A percentile compares a stretch with the other conserved stretches of the same genome.
Conservation (phyloP, 2,329 filamentous ascomycete genomes). For the Cladosporium sp. region DNA sequence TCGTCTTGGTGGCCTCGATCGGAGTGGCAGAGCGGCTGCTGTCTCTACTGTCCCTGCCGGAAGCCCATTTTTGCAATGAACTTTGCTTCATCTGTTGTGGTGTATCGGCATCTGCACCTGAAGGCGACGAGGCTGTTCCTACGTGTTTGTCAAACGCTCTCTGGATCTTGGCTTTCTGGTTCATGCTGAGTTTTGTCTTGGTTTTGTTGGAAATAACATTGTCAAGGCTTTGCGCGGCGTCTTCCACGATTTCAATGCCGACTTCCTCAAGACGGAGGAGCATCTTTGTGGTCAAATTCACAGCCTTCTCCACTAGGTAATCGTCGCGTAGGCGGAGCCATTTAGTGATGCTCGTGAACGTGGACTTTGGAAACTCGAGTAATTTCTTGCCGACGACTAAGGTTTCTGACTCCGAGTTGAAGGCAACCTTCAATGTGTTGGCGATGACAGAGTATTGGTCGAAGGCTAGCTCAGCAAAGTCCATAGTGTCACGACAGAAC, state of each 20-base stretch:
- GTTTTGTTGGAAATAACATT: conserved; percentile 58
- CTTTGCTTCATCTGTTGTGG: conserved; percentile 35
- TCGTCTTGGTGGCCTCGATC: conserved; percentile 17
- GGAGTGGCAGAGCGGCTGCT: conserved; percentile 22
- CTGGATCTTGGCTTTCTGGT: conserved; percentile 79
- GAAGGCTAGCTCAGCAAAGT: conserved; percentile 82
- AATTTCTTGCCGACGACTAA: conserved; percentile 49
- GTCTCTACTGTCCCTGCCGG: conserved; percentile 19
- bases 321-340: conserved; percentile 89
- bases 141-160: conserved; percentile 54
- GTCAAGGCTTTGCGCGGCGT: conserved; percentile 58
- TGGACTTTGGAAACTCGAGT: conserved; percentile 59
- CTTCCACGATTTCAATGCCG: conserved; percentile 63
- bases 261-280: conserved; percentile 76
- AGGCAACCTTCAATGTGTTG: conserved; percentile 56
- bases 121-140: conserved; percentile 28
- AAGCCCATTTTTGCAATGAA: conserved; percentile 38
- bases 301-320: conserved; percentile 77
- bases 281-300: conserved; percentile 79
- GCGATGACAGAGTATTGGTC: conserved; percentile 81
- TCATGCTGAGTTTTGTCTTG: conserved; percentile 73
- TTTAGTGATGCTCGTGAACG: conserved; percentile 68
- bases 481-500: conserved; percentile 92
- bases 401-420: conserved; percentile 28
- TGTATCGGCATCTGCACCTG: conserved; percentile 22